Evolutionary conservation across 305 asterid species (phyloP).

Genomic region (Ilex paraguariensis): DNA sequence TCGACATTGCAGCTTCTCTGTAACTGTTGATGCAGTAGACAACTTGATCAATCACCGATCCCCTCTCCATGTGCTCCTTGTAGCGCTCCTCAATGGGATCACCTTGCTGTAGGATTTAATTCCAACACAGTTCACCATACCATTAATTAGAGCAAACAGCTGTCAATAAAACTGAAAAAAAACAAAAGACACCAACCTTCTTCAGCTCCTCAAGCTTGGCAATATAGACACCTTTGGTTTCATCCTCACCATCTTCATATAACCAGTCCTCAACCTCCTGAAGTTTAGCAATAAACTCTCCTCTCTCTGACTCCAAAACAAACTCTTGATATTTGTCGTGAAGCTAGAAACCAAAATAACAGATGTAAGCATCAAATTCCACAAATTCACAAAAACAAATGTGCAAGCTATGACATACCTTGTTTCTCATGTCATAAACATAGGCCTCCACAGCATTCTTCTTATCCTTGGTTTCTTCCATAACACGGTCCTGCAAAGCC

Average conservation of each 20-base stretch:
- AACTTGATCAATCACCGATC: neutral
- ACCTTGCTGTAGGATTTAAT: constrained; percentile 3
- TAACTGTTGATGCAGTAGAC: neutral
- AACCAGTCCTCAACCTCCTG: constrained; percentile 6
- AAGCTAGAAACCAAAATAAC: neutral
- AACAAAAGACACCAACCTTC: neutral
- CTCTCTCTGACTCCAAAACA: constrained; percentile 2
- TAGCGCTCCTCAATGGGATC: constrained; percentile 6
- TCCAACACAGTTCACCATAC: no score
- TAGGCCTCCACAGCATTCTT: constrained; percentile 8
- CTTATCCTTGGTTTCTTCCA: constrained; percentile 7
- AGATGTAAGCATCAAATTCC: neutral
- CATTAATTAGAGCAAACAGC: neutral
- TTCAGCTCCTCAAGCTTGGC: constrained; percentile 9
- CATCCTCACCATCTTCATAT: constrained; percentile 8
- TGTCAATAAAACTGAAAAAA: neutral
- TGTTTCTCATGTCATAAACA: constrained; percentile 7
- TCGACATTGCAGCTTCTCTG: constrained; percentile 1
- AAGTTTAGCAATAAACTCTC: constrained; percentile 1
- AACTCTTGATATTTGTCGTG: constrained; percentile 2
- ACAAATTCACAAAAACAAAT: neutral
- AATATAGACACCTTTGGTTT: constrained; percentile 8
- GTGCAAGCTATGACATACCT: neutral
- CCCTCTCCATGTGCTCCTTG: neutral
- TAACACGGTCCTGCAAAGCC: constrained; percentile 5